Conservation (phyloP, 306 rosid species). For the Cucurbita maxima region DNA sequence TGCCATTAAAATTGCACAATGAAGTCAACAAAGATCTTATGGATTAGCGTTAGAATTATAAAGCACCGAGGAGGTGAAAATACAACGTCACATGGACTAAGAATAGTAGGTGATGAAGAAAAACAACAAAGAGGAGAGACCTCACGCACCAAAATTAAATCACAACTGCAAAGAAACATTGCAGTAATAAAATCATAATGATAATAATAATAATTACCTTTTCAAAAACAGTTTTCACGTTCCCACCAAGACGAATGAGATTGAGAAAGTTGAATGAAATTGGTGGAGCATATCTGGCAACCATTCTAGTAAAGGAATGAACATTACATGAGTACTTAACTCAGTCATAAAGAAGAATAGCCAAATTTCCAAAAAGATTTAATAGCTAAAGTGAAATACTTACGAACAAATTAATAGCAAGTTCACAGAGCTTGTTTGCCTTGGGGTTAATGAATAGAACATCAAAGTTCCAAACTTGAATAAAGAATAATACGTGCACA, state of each 20-base stretch:
- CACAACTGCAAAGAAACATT: not conserved
- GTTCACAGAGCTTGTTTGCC: conserved; percentile 87
- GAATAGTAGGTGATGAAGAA: not conserved
- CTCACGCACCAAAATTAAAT: not conserved
- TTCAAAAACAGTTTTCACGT: conserved; percentile 60
- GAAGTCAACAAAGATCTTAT: not conserved
- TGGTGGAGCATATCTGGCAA: conserved; percentile 98
- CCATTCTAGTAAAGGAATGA: conserved; percentile 46
- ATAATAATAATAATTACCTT: conserved; percentile 27
- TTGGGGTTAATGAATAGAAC: conserved; percentile 90
- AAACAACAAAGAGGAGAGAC: not conserved
- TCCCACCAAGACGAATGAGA: conserved; percentile 53
- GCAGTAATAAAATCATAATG: not conserved
- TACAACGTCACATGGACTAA: not conserved
- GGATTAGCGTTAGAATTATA: not conserved
- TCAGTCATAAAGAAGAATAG: not conserved
- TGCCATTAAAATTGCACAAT: conserved; percentile 31
- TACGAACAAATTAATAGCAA: conserved; percentile 99
- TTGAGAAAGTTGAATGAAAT: conserved; percentile 91
- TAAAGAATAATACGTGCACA: conserved; percentile 93
- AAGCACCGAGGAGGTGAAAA: not conserved
- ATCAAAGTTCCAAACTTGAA: conserved; percentile 78
- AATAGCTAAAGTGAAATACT: conserved; percentile 18
- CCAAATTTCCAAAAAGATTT: not conserved
- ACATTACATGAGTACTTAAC: not conserved